A percentile compares a stretch with the other conserved stretches of the same genome.
Conservation (phyloP, 768 basidiomycete genomes). For the Russula sp. region DNA sequence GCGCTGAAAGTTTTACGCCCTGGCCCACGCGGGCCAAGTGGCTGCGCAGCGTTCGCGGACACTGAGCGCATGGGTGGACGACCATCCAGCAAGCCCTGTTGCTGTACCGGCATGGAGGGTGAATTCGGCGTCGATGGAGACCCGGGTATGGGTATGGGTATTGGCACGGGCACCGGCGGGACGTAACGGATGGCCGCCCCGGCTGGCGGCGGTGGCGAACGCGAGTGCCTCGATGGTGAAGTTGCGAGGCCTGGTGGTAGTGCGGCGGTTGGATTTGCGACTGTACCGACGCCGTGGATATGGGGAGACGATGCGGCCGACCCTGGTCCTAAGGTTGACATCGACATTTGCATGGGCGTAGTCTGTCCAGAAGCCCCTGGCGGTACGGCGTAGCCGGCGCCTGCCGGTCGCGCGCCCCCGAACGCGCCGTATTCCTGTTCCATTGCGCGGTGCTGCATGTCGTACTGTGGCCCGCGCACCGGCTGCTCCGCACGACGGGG, state of each 20-base stretch:
- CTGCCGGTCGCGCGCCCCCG: slow-evolving; percentile 5
- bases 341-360: slow-evolving; percentile 1
- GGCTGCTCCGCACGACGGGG: slow-evolving; percentile 76
- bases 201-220: slow-evolving; percentile 15
- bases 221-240: slow-evolving; percentile 43
- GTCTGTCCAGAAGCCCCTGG: slow-evolving; percentile 33
- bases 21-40: slow-evolving; percentile 34
- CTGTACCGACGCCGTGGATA: slow-evolving; percentile 22
- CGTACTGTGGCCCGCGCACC: slow-evolving; percentile 85
- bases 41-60: slow-evolving; percentile 55
- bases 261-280: slow-evolving; percentile 16
- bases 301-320: slow-evolving; percentile 34
- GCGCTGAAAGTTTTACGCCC: slow-evolving; percentile 58
- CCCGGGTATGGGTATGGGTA: neutral
- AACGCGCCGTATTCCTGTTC: slow-evolving; percentile 71
- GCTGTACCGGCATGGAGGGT: neutral
- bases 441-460: slow-evolving; percentile 90
- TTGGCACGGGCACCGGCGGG: neutral
- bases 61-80: slow-evolving; percentile 59
- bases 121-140: neutral
- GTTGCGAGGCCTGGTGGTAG: slow-evolving; percentile 42
- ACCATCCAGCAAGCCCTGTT: slow-evolving; percentile 14
- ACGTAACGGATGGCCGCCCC: neutral
- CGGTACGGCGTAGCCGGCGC: slow-evolving; percentile 28
- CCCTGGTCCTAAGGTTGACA: neutral